A percentile compares a stretch with the other conserved stretches of the same genome.
These are phyloP conservation scores for Dioszegia hungarica DNA, from an alignment of 768 basidiomycete species.

Conservation along the genomic window DNA sequence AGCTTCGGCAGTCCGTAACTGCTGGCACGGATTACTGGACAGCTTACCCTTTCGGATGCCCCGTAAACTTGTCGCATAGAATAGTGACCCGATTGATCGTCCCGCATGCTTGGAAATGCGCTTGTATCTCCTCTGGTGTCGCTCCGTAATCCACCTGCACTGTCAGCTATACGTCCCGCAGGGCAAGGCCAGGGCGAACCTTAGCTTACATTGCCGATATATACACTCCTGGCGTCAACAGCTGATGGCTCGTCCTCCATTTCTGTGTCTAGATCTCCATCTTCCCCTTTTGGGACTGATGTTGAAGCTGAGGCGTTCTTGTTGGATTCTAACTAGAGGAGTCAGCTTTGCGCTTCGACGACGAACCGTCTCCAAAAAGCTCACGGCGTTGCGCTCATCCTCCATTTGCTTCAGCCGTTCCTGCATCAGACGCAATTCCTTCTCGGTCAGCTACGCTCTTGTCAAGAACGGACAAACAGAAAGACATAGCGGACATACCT, in stretches of 20 bases:
- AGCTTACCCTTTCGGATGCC: slow-evolving; percentile 91
- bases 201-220: slow-evolving; percentile 85
- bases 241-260: slow-evolving; percentile 70
- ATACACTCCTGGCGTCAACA: slow-evolving; percentile 81
- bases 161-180: neutral
- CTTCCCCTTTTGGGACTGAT: slow-evolving; percentile 21
- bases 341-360: neutral
- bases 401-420: slow-evolving; percentile 48
- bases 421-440: slow-evolving; percentile 49
- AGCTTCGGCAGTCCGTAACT: slow-evolving; percentile 52
- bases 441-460: neutral
- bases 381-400: slow-evolving; percentile 35
- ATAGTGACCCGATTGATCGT: slow-evolving; percentile 99
- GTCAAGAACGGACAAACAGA: too few relatives aligned
- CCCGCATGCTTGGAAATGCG: slow-evolving; percentile 93
- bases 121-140: slow-evolving; percentile 96
- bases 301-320: slow-evolving; percentile 21
- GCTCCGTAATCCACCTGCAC: slow-evolving; percentile 90
- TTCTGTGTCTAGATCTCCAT: slow-evolving; percentile 25
- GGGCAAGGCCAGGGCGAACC: neutral
- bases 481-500: too few relatives aligned
- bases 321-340: slow-evolving; percentile 19
- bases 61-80: slow-evolving; percentile 98
- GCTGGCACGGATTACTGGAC: neutral
- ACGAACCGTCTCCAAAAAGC: neutral